Conservation (phyloP, 2,329 filamentous ascomycete genomes). For the Xylaria sp. region DNA sequence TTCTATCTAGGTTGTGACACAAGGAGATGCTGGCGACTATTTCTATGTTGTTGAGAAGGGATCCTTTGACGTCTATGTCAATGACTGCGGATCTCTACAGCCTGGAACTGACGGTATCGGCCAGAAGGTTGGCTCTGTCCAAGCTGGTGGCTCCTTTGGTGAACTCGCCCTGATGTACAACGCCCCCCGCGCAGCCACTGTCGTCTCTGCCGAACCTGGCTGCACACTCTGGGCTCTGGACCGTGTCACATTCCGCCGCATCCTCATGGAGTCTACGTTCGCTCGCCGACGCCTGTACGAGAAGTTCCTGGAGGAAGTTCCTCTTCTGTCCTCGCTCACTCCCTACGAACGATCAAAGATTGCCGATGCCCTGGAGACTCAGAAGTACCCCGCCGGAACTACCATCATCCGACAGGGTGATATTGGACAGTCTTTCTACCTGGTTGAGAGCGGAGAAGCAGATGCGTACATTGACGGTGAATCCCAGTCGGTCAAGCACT, state of each 20-base stretch:
- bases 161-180: conserved; percentile 99
- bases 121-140: conserved; percentile 72
- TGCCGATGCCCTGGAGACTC: conserved; percentile 88
- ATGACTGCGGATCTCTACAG: conserved; percentile 69
- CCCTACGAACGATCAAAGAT: conserved; percentile 96
- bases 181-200: conserved; percentile 88
- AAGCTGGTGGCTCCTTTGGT: conserved; percentile 88
- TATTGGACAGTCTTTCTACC: conserved; percentile 83
- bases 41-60: conserved; percentile 97
- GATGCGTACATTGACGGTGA: conserved; percentile 77
- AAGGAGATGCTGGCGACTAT: conserved; percentile 93
- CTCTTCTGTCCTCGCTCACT: conserved; percentile 74
- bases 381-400: conserved; percentile 74
- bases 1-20: conserved; percentile 72
- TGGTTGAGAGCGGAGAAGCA: conserved; percentile 81
- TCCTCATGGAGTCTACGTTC: conserved; percentile 97
- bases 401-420: conserved; percentile 89
- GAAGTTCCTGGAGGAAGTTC: conserved; percentile 90
- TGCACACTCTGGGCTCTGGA: conserved; percentile 92
- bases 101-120: conserved; percentile 79
- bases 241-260: conserved; percentile 92
- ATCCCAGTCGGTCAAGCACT: conserved; percentile 67
- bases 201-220: conserved; percentile 71
- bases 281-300: conserved; percentile 95
- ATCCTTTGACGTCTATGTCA: conserved; percentile 85